phyloP scores from a whole-genome alignment of 495 filamentous ascomycete species.

The Cryomyces antarcticus region DNA sequence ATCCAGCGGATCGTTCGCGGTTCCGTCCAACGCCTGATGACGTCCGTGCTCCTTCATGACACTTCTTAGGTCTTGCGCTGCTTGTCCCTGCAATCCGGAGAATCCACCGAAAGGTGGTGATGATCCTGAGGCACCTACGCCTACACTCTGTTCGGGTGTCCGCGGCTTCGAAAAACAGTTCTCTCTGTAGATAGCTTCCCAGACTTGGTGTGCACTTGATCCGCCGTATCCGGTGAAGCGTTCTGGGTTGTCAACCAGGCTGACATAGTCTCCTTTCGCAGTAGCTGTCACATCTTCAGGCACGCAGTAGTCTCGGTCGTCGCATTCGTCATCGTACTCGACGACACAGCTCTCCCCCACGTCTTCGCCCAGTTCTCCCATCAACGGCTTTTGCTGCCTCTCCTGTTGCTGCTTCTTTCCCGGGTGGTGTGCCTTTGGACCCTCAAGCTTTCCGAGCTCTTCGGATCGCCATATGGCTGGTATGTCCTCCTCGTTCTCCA shows the following conservation, averaged over 20 bases:
- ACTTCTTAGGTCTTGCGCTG: slow-evolving; percentile 64
- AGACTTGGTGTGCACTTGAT: slow-evolving; percentile 63
- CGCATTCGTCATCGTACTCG: slow-evolving; percentile 94
- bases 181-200: slow-evolving; percentile 91
- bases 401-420: slow-evolving; percentile 48
- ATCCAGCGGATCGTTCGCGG: slow-evolving; percentile 27
- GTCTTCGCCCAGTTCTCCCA: slow-evolving; percentile 62
- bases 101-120: slow-evolving; percentile 13
- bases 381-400: slow-evolving; percentile 45
- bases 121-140: neutral
- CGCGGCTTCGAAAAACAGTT: slow-evolving; percentile 69
- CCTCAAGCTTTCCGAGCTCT: slow-evolving; percentile 82
- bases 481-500: slow-evolving; percentile 88
- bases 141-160: slow-evolving; percentile 21
- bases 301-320: slow-evolving; percentile 91
- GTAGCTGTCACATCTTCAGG: slow-evolving; percentile 79
- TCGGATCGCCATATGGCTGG: slow-evolving; percentile 78
- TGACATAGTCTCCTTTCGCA: slow-evolving; percentile 89
- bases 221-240: slow-evolving; percentile 88
- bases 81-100: slow-evolving; percentile 26
- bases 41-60: slow-evolving; percentile 56
- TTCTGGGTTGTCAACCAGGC: slow-evolving; percentile 80
- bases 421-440: slow-evolving; percentile 77
- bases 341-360: slow-evolving; percentile 92
- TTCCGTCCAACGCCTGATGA: slow-evolving; percentile 30